Evolutionary conservation across 441 rosid genomes (phyloP).

Genomic region (Jatropha podagrica): DNA sequence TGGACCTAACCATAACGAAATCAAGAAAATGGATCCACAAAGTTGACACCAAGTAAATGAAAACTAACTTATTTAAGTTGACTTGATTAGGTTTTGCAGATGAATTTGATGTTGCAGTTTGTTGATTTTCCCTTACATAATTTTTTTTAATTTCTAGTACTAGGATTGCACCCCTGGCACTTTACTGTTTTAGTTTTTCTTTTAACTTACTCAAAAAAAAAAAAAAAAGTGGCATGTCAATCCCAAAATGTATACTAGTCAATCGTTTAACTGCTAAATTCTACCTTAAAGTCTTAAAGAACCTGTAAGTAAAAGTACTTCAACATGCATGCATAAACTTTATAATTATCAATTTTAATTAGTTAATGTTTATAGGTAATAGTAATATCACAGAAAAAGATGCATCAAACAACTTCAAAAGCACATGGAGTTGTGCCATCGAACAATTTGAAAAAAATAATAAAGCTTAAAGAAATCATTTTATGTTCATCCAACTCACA

Average conservation of each 20-base stretch:
- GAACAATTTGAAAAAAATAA: background rate
- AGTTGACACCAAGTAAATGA: background rate
- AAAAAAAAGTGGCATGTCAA: background rate
- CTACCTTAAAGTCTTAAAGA: background rate
- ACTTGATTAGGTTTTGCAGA: background rate
- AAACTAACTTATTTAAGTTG: background rate
- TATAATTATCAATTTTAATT: background rate
- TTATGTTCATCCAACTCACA: background rate
- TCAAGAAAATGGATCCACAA: background rate
- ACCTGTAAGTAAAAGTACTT: background rate
- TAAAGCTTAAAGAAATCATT: constrained; percentile 3
- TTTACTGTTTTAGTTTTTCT: background rate
- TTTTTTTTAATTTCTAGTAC: background rate
- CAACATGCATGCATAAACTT: background rate
- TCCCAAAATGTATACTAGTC: background rate
- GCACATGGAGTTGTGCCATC: background rate
- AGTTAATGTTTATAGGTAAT: no score
- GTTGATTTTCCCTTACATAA: background rate
- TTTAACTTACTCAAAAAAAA: background rate
- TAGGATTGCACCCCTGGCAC: background rate
- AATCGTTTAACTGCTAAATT: background rate
- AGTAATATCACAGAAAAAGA: background rate
- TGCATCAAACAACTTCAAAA: background rate
- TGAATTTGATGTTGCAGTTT: background rate
- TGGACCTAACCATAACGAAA: background rate